These are phyloP conservation scores for Lactifluus rugatus DNA, from an alignment of 768 basidiomycete species.

Conservation along the genomic window DNA sequence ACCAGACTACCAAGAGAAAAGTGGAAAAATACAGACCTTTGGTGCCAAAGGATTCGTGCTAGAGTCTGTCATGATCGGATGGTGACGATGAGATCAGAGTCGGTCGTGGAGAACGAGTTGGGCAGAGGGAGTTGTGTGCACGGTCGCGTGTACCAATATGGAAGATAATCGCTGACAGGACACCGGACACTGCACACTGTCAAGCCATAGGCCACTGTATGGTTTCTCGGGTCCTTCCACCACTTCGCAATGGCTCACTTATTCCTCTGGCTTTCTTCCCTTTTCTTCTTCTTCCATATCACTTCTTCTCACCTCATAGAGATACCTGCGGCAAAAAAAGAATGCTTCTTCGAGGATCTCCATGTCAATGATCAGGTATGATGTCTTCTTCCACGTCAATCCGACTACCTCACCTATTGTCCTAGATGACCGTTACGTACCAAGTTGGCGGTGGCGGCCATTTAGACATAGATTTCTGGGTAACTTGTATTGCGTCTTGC, in stretches of 20 bases:
- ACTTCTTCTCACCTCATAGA: conserved; percentile 61
- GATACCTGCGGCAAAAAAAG: conserved; percentile 70
- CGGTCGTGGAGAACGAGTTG: conserved; percentile 15
- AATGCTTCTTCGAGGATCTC: conserved; percentile 95
- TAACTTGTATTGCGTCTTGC: conserved; percentile 27
- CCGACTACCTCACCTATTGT: neutral
- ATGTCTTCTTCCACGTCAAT: neutral
- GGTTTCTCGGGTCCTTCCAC: neutral
- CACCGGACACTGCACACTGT: conserved; percentile 3
- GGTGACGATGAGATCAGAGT: conserved; percentile 10
- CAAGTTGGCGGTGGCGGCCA: conserved; percentile 98
- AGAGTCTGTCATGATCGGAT: conserved; percentile 17
- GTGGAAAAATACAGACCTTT: conserved; percentile 41
- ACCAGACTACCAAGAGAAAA: neutral
- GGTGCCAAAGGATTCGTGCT: conserved; percentile 52
- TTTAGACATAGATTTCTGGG: conserved; percentile 97
- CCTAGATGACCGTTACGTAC: conserved; percentile 97
- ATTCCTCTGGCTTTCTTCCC: conserved; percentile 34
- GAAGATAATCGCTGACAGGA: conserved; percentile 10
- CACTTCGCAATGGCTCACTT: conserved; percentile 32
- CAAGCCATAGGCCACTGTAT: neutral
- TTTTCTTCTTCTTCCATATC: conserved; percentile 27
- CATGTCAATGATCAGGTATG: conserved; percentile 81
- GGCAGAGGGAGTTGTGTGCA: conserved; percentile 17
- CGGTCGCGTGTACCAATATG: conserved; percentile 22